phyloP scores from a whole-genome alignment of 495 filamentous ascomycete genomes.

The Aspergillus panamensis region DNA sequence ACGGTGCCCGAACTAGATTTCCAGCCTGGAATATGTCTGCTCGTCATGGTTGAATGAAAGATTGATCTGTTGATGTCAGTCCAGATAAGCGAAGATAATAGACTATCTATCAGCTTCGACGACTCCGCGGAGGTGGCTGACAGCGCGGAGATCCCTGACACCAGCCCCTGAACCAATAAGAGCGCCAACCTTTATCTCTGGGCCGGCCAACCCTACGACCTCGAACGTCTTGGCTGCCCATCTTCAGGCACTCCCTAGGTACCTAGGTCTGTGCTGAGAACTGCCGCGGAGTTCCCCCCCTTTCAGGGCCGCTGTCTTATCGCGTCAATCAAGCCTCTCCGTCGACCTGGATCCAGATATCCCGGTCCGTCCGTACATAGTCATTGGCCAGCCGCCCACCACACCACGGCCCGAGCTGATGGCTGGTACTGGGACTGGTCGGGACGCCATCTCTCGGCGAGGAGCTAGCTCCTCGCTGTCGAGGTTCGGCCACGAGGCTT shows the following conservation, averaged over 20 bases:
- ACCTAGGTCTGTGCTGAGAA: neutral
- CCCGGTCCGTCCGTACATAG: neutral
- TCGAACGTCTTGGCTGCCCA: constrained; percentile 7
- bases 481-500: neutral
- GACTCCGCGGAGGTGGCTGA: constrained; percentile 11
- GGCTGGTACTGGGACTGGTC: neutral
- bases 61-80: neutral
- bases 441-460: neutral
- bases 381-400: neutral
- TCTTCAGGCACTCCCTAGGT: constrained; percentile 2
- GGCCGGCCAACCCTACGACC: neutral
- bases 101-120: constrained; percentile 5
- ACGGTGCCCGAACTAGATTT: no score
- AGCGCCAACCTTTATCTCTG: constrained; percentile 9
- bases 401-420: neutral
- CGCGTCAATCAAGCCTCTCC: constrained; percentile 10
- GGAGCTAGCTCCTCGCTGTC: neutral
- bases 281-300: constrained; percentile 10
- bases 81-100: constrained; percentile 9
- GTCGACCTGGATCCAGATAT: constrained; percentile 4
- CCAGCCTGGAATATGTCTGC: neutral
- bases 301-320: constrained; percentile 7
- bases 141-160: neutral
- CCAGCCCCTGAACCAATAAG: constrained; percentile 4
- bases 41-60: neutral